phyloP scores from a whole-genome alignment of 208 protist species.

The Crithidia sp. region DNA sequence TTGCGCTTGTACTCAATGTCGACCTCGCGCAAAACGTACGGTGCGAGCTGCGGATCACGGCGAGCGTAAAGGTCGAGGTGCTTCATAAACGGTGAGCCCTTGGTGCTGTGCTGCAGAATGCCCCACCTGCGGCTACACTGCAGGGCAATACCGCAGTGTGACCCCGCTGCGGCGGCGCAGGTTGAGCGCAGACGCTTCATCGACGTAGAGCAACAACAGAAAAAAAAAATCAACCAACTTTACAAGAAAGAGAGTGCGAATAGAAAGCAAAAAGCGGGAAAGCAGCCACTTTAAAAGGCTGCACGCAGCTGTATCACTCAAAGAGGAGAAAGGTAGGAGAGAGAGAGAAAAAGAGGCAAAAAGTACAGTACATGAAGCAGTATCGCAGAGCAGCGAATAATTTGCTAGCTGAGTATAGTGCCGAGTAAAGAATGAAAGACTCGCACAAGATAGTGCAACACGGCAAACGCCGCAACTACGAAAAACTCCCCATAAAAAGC shows the following conservation, averaged over 20 bases:
- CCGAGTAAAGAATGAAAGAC: no score
- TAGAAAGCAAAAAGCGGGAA: no score
- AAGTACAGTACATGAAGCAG: no score
- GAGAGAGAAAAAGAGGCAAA: not conserved
- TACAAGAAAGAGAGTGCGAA: not conserved
- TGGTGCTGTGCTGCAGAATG: conserved; percentile 82
- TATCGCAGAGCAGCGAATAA: no score
- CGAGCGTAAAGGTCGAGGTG: conserved; percentile 92
- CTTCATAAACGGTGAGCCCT: conserved; percentile 88
- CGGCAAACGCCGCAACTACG: no score
- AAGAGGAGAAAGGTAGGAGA: not conserved
- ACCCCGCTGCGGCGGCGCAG: conserved; percentile 8
- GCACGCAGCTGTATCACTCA: not conserved
- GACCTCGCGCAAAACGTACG: conserved; percentile 89
- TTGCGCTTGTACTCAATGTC: conserved; percentile 92
- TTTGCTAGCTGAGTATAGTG: no score
- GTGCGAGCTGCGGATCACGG: conserved; percentile 86
- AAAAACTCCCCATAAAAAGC: no score
- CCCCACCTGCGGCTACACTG: conserved; percentile 50
- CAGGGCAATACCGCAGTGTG: conserved; percentile 23
- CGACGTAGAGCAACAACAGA: not conserved
- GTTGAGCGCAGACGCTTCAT: conserved; percentile 20
- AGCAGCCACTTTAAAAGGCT: no score
- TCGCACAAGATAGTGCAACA: no score
- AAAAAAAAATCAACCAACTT: not conserved